phyloP scores from a whole-genome alignment of 2,329 filamentous ascomycete genomes.

The Pseudocercospora fijiensis region DNA sequence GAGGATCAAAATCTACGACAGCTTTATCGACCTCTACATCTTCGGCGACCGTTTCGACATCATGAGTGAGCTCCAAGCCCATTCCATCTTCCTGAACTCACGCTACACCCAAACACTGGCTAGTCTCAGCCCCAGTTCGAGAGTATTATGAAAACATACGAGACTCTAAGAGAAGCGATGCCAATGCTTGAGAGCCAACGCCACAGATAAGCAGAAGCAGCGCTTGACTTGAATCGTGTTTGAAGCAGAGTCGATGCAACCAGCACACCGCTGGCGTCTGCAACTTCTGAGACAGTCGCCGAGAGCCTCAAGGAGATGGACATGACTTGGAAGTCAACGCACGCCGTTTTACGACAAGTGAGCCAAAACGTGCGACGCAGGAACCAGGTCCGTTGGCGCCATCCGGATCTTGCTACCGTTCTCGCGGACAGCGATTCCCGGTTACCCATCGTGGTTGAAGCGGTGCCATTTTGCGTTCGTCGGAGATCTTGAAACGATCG shows the following conservation, averaged over 20 bases:
- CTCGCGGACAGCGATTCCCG: background rate
- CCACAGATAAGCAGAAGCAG: background rate
- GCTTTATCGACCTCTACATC: conserved; percentile 1
- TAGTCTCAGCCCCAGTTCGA: background rate
- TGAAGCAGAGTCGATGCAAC: too few relatives aligned
- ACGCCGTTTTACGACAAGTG: background rate
- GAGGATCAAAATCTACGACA: background rate
- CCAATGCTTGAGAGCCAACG: background rate
- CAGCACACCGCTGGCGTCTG: background rate
- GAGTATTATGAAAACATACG: background rate
- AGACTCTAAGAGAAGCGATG: background rate
- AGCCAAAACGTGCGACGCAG: background rate
- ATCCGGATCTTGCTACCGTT: background rate
- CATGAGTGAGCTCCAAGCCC: background rate
- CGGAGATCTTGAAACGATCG: background rate
- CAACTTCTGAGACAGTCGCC: background rate
- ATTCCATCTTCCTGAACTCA: background rate
- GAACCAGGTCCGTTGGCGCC: background rate
- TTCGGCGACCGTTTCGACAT: conserved; percentile 10
- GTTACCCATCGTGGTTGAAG: background rate
- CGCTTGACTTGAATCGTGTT: background rate
- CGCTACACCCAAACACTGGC: background rate
- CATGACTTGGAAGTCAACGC: background rate
- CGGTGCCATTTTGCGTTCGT: background rate
- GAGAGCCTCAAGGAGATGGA: background rate